These are phyloP conservation scores for Trichoderma lentiforme DNA, from an alignment of 2,329 filamentous ascomycete genomes.

Conservation along the genomic window DNA sequence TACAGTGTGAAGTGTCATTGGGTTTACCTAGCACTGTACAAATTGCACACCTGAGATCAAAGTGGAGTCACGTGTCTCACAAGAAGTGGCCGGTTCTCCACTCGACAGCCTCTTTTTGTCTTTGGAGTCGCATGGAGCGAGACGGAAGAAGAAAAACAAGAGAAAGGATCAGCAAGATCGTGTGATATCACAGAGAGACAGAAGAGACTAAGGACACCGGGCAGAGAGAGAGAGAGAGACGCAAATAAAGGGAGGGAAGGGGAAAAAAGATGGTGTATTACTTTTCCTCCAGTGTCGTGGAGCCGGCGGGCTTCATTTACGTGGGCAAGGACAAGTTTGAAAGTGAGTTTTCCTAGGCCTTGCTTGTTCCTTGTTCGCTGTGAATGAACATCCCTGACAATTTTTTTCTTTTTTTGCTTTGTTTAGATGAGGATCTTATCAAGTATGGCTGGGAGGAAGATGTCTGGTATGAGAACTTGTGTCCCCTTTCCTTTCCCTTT, in stretches of 20 bases:
- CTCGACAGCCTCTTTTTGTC: not conserved
- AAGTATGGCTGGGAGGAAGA: constrained; percentile 93
- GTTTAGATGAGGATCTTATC: constrained; percentile 89
- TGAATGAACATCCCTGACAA: not conserved
- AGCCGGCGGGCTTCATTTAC: constrained; percentile 83
- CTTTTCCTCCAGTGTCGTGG: constrained; percentile 81
- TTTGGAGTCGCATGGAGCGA: not conserved
- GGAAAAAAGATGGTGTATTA: constrained; percentile 80
- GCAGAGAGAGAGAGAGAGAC: not conserved
- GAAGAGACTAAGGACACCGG: not conserved
- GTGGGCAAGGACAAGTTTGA: constrained; percentile 99
- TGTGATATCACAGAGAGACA: not conserved
- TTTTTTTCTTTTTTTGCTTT: not conserved
- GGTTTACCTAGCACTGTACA: not conserved
- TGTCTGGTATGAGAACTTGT: constrained; percentile 65
- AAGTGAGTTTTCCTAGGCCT: constrained; percentile 57
- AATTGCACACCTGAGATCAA: not conserved
- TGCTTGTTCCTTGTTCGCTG: not conserved
- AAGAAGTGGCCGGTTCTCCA: not conserved
- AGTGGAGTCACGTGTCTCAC: constrained; percentile 4
- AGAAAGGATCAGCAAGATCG: not conserved
- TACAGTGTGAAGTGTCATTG: not conserved
- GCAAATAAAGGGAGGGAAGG: too few relatives aligned
- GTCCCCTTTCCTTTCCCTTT: too few relatives aligned
- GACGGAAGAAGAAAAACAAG: not conserved